Evolutionary conservation across 108 stramenopile genomes (phyloP), one percentile per base, ranked within the genome.

Genomic region (Fragilaria crotonensis): DNA sequence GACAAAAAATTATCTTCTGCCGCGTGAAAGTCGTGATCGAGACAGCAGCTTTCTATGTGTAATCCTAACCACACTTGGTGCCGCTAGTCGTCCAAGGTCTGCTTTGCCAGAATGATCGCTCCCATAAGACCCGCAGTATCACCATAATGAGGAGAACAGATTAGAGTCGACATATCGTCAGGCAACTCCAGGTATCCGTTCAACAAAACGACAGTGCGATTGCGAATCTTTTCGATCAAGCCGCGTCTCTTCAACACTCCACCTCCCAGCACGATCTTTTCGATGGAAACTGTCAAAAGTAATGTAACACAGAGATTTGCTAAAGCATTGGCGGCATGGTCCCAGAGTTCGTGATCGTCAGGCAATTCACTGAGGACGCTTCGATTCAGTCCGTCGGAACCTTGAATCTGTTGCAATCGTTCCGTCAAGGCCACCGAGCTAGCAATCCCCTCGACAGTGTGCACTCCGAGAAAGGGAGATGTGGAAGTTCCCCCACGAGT

Each of bases 211-310:
- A 65, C 49, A 11, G 85, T 87, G 30, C 72, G 72, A 30, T 56
- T 26, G 19, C 82, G 73, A 50, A 93, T 70, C 70, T 71, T 83
- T n/a, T 66, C 66, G 52, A 80, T 80, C 45, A 96, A 53, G 1
- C 69, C 62, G 22, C 48, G 54, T 1, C 93, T 89, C 32, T 92
- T 85, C 90, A 96, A 85, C 7, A 97, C 68, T 5, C 97, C 97
- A 33, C 97, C 97, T 9, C 93, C 89, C 31, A 98, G 57, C 0
- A 94, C 90, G 64, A 98, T 98, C 51, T 70, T 73, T 68, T 98
- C 91, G 22, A 87, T 74, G 5, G 87, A 88, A 5, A 64, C 74
- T 0, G 85, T 72, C 36, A 98, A 73, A 0, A 94, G 60, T 25
- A 97, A 57, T 7, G 81, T 88, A 0, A 77, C 85, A 63, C 95